phyloP scores from a whole-genome alignment of 176 grass and related monocot genomes.

The Canna indica region DNA sequence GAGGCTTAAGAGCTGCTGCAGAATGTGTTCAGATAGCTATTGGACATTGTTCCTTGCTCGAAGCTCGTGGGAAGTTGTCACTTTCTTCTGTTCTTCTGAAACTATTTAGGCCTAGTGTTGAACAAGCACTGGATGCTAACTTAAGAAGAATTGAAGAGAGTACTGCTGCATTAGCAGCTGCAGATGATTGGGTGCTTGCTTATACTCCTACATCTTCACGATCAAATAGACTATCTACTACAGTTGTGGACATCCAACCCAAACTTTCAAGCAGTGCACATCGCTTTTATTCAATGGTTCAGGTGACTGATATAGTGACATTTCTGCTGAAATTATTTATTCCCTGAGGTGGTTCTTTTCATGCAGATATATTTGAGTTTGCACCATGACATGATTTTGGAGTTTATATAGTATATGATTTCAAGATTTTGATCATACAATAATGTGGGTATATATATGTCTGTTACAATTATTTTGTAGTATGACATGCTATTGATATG shows the following conservation, averaged over 20 bases:
- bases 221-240: slow-evolving; percentile 42
- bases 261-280: slow-evolving; percentile 93
- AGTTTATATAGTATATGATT: background rate
- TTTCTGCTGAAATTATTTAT: background rate
- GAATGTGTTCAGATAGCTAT: slow-evolving; percentile 94
- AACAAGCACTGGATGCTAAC: slow-evolving; percentile 87
- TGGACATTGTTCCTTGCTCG: slow-evolving; percentile 85
- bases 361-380: background rate
- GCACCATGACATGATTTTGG: background rate
- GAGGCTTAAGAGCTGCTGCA: slow-evolving; percentile 86
- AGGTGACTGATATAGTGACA: slow-evolving; percentile 72
- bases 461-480: too few species aligned
- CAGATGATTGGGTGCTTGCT: slow-evolving; percentile 82
- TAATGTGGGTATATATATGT: background rate
- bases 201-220: slow-evolving; percentile 48
- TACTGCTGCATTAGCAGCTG: slow-evolving; percentile 74
- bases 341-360: background rate
- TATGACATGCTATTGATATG: background rate
- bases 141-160: slow-evolving; percentile 94
- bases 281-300: slow-evolving; percentile 84
- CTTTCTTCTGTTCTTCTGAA: slow-evolving; percentile 74
- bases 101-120: slow-evolving; percentile 75
- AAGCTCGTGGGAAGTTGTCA: slow-evolving; percentile 57
- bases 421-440: background rate
- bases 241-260: slow-evolving; percentile 50